Evolutionary conservation across 2,329 filamentous ascomycete genomes (phyloP), one percentile per base, ranked within the genome.

Genomic region (Pseudocercospora eumusae): DNA sequence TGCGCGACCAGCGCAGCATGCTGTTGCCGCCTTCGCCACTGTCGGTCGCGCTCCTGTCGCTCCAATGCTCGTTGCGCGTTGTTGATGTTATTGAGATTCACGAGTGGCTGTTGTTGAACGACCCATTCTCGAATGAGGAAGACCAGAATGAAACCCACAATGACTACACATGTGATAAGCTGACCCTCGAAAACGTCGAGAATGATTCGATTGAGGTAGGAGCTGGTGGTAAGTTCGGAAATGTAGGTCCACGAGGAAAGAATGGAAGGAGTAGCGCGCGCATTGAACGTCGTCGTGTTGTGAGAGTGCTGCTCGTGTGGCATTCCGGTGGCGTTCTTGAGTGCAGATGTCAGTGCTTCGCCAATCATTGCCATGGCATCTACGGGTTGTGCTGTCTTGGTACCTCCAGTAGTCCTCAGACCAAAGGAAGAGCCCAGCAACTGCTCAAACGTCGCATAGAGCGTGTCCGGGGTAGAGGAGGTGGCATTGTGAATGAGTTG

Each of bases 61-160:
- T 74, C 72, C 28, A 68, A 58, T 45, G 71, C 71, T 33, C 69
- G 64, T 33, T 68, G 65, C 10, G 64, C 69, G 36, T 70, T 64
- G 27, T 69, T 68, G 10, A 69, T 42, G 5, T 68, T 63, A 25
- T 73, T 69, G 18, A 74, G 59, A 45, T 96, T 96, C 68, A 95
- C 89, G 66, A 93, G 88, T 4, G 93, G 95, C 73, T 99, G 95
- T 75, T 99, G 95, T 75, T 99, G 95, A 9, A 99, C 92, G 56
- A 99, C 95, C 84, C 96, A 99, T 78, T 99, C 95, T 52, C 96
- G 83, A 52, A 99, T 97, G 3, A 99, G 79, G 69, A 99, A 99
- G 45, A 99, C 88, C n/a, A 99, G 80, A 62, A 99, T 97, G 76
- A 98, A 99, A 61, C 89, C 92, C 49, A 96, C 84, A 7, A 99